Evolutionary conservation across 768 basidiomycete species (phyloP).

Genomic region (Termitomyces heimii): DNA sequence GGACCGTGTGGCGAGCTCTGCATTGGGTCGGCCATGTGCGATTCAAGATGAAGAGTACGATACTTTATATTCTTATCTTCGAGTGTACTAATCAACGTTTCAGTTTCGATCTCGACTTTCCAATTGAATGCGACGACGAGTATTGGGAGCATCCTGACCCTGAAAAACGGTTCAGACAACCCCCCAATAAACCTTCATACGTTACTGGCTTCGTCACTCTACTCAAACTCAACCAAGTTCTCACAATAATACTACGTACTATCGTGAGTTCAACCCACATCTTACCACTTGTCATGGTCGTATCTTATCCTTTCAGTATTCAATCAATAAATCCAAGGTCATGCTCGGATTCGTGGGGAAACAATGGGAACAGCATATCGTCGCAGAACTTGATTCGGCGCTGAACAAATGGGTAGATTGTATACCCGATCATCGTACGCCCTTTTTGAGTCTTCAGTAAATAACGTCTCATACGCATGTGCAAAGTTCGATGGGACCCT

Average conservation of each 20-base stretch:
- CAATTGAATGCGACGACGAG: constrained; percentile 63
- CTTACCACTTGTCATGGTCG: background rate
- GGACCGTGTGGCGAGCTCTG: constrained; percentile 45
- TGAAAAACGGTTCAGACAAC: constrained; percentile 62
- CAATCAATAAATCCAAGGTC: constrained; percentile 73
- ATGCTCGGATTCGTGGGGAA: constrained; percentile 55
- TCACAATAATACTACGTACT: constrained; percentile 57
- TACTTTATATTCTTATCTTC: constrained; percentile 1
- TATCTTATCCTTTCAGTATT: constrained; percentile 83
- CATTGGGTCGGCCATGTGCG: constrained; percentile 68
- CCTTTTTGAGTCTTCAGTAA: background rate
- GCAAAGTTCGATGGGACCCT: constrained; percentile 51
- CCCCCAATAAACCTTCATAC: constrained; percentile 50
- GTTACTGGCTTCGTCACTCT: constrained; percentile 50
- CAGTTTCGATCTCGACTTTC: constrained; percentile 73
- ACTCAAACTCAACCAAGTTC: constrained; percentile 57
- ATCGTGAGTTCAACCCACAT: constrained; percentile 37
- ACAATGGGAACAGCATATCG: constrained; percentile 64
- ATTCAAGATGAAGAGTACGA: constrained; percentile 78
- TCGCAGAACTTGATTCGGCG: constrained; percentile 66
- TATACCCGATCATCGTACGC: constrained; percentile 54
- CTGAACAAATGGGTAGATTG: constrained; percentile 68
- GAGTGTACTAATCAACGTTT: background rate
- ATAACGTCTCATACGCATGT: background rate
- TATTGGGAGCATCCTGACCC: constrained; percentile 67